These are phyloP conservation scores for Neurospora tetrasperma DNA, from an alignment of 495 filamentous ascomycete genomes.

Conservation along the genomic window DNA sequence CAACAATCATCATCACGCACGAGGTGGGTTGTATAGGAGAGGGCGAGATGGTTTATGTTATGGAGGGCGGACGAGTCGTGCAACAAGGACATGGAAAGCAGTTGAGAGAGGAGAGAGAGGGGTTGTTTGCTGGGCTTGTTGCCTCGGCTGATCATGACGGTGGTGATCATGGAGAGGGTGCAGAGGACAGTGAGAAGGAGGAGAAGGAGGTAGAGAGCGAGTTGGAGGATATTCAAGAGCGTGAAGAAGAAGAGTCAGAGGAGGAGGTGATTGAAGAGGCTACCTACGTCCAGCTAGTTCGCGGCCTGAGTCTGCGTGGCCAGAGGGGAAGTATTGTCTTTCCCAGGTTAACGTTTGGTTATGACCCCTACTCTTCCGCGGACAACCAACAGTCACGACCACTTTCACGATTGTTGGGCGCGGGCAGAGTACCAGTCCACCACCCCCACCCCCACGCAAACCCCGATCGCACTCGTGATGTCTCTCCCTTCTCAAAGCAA, in stretches of 20 bases:
- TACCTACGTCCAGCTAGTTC: constrained; percentile 9
- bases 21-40: constrained; percentile 71
- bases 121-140: constrained; percentile 23
- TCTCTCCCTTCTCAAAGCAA: background rate
- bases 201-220: background rate
- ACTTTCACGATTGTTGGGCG: background rate
- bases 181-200: background rate
- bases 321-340: background rate
- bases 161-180: background rate
- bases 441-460: background rate
- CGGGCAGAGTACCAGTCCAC: background rate
- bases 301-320: constrained; percentile 5
- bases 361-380: background rate
- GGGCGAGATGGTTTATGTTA: constrained; percentile 69
- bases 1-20: constrained; percentile 87
- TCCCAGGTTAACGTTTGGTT: background rate
- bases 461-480: background rate
- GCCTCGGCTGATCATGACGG: constrained; percentile 15
- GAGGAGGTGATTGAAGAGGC: constrained; percentile 5
- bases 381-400: background rate
- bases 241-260: background rate
- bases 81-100: constrained; percentile 50
- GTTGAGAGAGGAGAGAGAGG: constrained; percentile 19
- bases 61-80: constrained; percentile 60
- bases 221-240: background rate